Conservation (phyloP, 2,329 filamentous ascomycete species). For the Cercospora berteroae region DNA sequence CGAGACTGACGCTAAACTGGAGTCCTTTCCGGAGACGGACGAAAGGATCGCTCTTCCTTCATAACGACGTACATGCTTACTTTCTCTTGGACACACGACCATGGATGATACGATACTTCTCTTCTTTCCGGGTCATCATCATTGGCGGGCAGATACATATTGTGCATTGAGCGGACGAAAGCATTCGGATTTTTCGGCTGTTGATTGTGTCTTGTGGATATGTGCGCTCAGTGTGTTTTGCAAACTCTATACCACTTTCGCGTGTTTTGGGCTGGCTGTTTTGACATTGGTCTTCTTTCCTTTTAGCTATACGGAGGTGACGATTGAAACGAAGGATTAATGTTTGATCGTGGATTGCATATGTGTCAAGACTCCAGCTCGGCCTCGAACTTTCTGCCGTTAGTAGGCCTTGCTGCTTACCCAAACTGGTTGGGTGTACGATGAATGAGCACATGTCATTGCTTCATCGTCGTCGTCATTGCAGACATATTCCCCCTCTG, state of each 20-base stretch:
- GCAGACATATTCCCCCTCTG: not conserved
- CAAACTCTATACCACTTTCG: conserved; percentile 17
- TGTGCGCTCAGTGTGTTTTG: conserved; percentile 4
- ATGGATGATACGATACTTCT: not conserved
- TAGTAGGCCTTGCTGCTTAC: not conserved
- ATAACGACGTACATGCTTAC: not conserved
- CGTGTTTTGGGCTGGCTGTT: conserved; percentile 4
- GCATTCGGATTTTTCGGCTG: conserved; percentile 1
- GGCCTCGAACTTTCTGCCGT: not conserved
- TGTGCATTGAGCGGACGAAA: conserved; percentile 12
- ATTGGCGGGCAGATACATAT: conserved; percentile 2
- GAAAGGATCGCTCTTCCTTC: not conserved
- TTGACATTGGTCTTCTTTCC: not conserved
- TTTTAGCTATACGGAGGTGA: not conserved
- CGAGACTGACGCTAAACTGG: not conserved
- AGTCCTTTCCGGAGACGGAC: not conserved
- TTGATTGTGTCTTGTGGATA: conserved; percentile 3
- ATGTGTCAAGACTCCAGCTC: not conserved
- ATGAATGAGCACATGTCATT: not conserved
- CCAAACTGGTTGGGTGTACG: not conserved
- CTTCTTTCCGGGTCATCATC: conserved; percentile 5
- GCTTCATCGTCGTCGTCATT: not conserved
- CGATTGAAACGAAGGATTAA: not conserved
- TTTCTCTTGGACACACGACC: not conserved
- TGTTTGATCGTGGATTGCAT: not conserved